Conservation (phyloP, 148 eudicot genomes). For the Oxyria digyna region DNA sequence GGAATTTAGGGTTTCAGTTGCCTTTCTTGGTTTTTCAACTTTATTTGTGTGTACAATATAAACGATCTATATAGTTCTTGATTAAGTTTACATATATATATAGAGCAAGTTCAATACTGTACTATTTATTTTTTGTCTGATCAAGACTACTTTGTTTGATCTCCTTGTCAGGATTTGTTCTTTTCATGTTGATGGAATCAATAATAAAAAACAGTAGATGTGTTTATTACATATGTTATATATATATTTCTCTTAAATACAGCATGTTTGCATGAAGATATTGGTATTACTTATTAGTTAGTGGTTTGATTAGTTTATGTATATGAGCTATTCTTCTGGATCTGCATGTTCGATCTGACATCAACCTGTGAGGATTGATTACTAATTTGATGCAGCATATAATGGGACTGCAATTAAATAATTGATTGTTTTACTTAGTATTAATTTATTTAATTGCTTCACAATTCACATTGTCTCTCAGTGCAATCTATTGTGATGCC, state of each 20-base stretch:
- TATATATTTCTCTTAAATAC: background rate
- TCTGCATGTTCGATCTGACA: no score
- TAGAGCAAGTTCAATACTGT: background rate
- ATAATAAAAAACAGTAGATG: background rate
- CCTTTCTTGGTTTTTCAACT: background rate
- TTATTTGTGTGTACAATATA: background rate
- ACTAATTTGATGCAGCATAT: no score
- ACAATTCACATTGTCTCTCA: no score
- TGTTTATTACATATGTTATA: background rate
- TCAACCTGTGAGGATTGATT: no score
- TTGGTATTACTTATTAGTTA: no score
- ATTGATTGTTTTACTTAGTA: no score
- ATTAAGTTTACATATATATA: background rate
- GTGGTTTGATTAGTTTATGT: no score
- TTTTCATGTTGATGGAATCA: background rate
- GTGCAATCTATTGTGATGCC: no score
- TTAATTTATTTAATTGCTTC: no score
- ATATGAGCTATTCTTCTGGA: no score
- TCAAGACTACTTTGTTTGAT: background rate
- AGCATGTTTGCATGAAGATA: background rate
- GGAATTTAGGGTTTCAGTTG: constrained; percentile 1
- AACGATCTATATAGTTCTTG: background rate
- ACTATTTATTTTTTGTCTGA: background rate
- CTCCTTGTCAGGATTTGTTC: background rate
- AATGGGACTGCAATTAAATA: no score